These are phyloP conservation scores for Tilletia setariae DNA, from an alignment of 1,284 basidiomycete species.

Conservation along the genomic window DNA sequence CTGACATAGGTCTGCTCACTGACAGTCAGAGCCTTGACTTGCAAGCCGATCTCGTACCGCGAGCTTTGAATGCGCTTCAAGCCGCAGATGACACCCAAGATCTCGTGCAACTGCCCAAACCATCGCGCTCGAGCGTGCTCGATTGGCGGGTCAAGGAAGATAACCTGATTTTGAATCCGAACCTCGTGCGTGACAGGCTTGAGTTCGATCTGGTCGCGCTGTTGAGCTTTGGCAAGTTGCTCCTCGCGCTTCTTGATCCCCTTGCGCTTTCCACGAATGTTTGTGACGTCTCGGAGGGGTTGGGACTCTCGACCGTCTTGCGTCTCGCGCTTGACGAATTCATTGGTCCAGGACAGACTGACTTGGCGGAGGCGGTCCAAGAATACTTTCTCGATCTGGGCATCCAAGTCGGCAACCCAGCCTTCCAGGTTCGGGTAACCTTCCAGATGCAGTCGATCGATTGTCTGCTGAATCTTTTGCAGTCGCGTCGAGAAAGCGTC, in stretches of 20 bases:
- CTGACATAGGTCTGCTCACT: conserved; percentile 65
- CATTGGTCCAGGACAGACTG: conserved; percentile 79
- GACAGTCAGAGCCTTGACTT: conserved; percentile 30
- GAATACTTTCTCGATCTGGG: conserved; percentile 77
- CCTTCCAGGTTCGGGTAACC: conserved; percentile 96
- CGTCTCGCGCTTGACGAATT: conserved; percentile 61
- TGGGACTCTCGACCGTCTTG: conserved; percentile 18
- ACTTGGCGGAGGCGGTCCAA: conserved; percentile 74
- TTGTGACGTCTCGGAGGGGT: conserved; percentile 18
- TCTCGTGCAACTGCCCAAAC: conserved; percentile 82
- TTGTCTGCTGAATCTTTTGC: conserved; percentile 78
- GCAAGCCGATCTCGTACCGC: conserved; percentile 74
- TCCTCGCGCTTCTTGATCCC: conserved; percentile 9
- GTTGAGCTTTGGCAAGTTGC: conserved; percentile 12
- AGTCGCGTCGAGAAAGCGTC: conserved; percentile 78
- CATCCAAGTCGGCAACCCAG: conserved; percentile 87
- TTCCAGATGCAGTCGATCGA: conserved; percentile 89
- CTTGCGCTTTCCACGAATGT: conserved; percentile 17
- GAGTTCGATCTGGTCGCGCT: conserved; percentile 22
- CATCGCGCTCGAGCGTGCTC: conserved; percentile 87
- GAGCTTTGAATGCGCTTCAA: conserved; percentile 85
- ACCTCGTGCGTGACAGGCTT: conserved; percentile 73
- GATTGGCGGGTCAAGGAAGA: conserved; percentile 95
- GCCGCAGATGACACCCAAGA: conserved; percentile 76
- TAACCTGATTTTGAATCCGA: conserved; percentile 95